Conservation (phyloP, 768 basidiomycete species). For the Bullera alba region DNA sequence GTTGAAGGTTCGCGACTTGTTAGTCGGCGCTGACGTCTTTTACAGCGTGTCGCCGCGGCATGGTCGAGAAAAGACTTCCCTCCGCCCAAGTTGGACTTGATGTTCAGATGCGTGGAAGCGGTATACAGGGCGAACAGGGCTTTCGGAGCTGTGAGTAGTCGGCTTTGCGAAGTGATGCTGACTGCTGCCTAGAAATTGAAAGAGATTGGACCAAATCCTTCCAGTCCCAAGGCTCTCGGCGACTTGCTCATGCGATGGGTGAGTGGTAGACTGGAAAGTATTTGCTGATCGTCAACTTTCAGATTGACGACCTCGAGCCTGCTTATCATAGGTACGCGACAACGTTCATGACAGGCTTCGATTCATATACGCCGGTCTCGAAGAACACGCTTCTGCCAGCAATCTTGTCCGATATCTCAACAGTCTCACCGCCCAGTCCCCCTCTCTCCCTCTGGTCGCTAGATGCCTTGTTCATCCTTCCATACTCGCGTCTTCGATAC, state of each 20-base stretch:
- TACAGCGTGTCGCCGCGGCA: conserved; percentile 89
- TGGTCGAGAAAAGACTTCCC: conserved; percentile 95
- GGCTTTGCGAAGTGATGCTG: neutral
- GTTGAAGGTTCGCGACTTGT: neutral
- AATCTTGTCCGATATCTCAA: conserved; percentile 65
- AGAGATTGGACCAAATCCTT: conserved; percentile 86
- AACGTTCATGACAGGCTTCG: conserved; percentile 69
- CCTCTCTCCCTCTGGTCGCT: conserved; percentile 60
- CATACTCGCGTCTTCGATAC: conserved; percentile 75
- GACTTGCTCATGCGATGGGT: conserved; percentile 98
- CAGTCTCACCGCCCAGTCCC: conserved; percentile 56
- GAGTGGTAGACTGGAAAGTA: conserved; percentile 31
- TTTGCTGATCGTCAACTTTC: conserved; percentile 3
- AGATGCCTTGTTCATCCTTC: conserved; percentile 79
- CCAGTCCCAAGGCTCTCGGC: conserved; percentile 85
- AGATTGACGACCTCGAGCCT: conserved; percentile 86
- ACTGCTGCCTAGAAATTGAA: conserved; percentile 66
- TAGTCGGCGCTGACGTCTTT: neutral
- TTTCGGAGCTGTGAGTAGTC: conserved; percentile 60
- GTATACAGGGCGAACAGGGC: conserved; percentile 86
- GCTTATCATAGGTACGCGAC: conserved; percentile 77
- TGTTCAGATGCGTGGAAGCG: conserved; percentile 88
- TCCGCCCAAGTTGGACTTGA: conserved; percentile 78
- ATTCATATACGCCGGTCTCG: conserved; percentile 71
- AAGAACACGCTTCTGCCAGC: conserved; percentile 64